Percentiles rank a stretch among this genome's conserved stretches.
phyloP scores from a whole-genome alignment of 805 yeast species.

The Metschnikowia kunwiensis region DNA sequence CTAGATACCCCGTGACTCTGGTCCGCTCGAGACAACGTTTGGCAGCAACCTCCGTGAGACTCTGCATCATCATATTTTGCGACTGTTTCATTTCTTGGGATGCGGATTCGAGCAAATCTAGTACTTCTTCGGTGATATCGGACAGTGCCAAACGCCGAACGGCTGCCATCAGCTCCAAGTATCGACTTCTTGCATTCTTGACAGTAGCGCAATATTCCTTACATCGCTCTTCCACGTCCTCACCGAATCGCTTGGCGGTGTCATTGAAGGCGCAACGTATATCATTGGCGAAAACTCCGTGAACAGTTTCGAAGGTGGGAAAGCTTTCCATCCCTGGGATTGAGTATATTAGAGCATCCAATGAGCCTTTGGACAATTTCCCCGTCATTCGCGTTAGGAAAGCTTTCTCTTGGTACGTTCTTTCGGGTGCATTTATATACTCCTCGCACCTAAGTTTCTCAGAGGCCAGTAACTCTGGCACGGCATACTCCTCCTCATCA shows the following conservation, averaged over 20 bases:
- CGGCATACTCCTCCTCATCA: too few relatives aligned
- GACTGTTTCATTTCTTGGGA: background rate
- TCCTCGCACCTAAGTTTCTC: too few relatives aligned
- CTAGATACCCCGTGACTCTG: background rate
- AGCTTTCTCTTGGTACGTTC: background rate
- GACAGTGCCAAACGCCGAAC: background rate
- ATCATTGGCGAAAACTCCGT: too few relatives aligned
- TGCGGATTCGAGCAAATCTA: background rate
- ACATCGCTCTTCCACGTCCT: background rate
- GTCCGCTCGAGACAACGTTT: background rate
- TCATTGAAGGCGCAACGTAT: too few relatives aligned
- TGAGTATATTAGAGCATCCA: background rate
- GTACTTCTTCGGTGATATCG: background rate
- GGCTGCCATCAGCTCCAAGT: background rate
- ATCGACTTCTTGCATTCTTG: background rate
- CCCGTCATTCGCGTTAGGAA: background rate
- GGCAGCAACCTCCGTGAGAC: conserved; percentile 1
- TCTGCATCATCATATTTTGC: conserved; percentile 1
- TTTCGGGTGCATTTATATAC: background rate
- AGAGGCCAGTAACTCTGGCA: too few relatives aligned
- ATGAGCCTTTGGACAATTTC: background rate
- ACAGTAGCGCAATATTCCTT: background rate
- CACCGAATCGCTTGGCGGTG: too few relatives aligned
- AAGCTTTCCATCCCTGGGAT: too few relatives aligned
- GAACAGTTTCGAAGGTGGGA: too few relatives aligned